These are phyloP conservation scores for Lodderomyces parapsilosis DNA, from an alignment of 1,139 yeast genomes.

Conservation along the genomic window DNA sequence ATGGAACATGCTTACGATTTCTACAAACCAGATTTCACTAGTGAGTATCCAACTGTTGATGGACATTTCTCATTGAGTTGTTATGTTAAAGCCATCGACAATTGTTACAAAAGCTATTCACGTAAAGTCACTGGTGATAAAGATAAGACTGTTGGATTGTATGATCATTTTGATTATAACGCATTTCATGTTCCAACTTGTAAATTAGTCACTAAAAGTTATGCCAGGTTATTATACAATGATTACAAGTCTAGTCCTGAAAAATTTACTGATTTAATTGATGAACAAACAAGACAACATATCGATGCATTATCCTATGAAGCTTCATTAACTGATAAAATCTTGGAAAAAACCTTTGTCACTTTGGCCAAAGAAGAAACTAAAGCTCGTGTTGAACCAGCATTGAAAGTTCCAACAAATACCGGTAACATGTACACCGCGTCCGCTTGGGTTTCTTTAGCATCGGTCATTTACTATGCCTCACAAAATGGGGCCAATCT, in stretches of 20 bases:
- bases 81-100: conserved; percentile 91
- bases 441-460: conserved; percentile 83
- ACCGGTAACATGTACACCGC: conserved; percentile 99
- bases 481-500: conserved; percentile 49
- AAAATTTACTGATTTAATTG: conserved; percentile 49
- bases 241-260: conserved; percentile 75
- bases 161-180: conserved; percentile 81
- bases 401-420: conserved; percentile 87
- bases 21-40: conserved; percentile 95
- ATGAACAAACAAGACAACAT: conserved; percentile 54
- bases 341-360: conserved; percentile 82
- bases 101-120: conserved; percentile 80
- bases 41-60: conserved; percentile 96
- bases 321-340: conserved; percentile 73
- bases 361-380: conserved; percentile 72
- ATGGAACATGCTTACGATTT: conserved; percentile 98
- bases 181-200: conserved; percentile 99
- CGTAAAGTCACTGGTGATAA: conserved; percentile 66
- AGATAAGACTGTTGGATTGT: conserved; percentile 58
- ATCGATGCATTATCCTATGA: conserved; percentile 69
- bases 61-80: conserved; percentile 95
- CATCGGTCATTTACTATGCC: conserved; percentile 77
- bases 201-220: conserved; percentile 89
- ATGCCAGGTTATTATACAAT: conserved; percentile 87
- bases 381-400: conserved; percentile 72